Conservation (phyloP, 2,329 filamentous ascomycete species). For the Sclerotinia borealis region DNA sequence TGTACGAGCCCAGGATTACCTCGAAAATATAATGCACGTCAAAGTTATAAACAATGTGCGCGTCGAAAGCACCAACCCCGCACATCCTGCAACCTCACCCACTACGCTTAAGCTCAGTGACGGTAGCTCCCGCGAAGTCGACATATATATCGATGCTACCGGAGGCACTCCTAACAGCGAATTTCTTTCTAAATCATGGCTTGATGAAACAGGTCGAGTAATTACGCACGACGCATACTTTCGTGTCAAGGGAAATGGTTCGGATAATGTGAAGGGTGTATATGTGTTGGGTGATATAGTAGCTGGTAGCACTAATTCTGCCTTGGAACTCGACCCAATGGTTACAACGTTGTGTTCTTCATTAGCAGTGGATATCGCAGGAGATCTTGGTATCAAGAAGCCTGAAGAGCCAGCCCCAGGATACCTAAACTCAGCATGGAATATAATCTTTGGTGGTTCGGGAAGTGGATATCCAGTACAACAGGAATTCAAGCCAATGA, state of each 20-base stretch:
- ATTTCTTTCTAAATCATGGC: conserved; percentile 42
- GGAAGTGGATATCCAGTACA: background rate
- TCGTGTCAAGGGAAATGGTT: conserved; percentile 37
- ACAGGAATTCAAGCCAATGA: conserved; percentile 30
- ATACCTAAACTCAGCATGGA: background rate
- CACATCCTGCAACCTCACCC: conserved; percentile 25
- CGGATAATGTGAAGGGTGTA: conserved; percentile 31
- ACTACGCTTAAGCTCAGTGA: conserved; percentile 37
- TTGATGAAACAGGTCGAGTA: conserved; percentile 43
- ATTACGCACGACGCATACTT: conserved; percentile 40
- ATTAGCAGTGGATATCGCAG: conserved; percentile 40
- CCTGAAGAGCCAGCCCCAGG: conserved; percentile 2
- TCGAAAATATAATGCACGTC: conserved; percentile 41
- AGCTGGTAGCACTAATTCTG: conserved; percentile 36
- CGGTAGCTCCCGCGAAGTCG: conserved; percentile 36
- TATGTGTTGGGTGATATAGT: conserved; percentile 44
- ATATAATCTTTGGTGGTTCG: background rate
- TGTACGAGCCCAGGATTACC: conserved; percentile 36
- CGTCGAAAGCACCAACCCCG: conserved; percentile 34
- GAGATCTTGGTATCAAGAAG: conserved; percentile 4
- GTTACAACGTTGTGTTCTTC: conserved; percentile 39
- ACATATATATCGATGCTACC: conserved; percentile 43
- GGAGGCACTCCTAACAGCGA: conserved; percentile 38
- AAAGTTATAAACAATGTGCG: conserved; percentile 38
- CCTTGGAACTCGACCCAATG: conserved; percentile 36